These are phyloP conservation scores for Phaffia tasmanica DNA, from an alignment of 768 basidiomycete species.

Conservation along the genomic window DNA sequence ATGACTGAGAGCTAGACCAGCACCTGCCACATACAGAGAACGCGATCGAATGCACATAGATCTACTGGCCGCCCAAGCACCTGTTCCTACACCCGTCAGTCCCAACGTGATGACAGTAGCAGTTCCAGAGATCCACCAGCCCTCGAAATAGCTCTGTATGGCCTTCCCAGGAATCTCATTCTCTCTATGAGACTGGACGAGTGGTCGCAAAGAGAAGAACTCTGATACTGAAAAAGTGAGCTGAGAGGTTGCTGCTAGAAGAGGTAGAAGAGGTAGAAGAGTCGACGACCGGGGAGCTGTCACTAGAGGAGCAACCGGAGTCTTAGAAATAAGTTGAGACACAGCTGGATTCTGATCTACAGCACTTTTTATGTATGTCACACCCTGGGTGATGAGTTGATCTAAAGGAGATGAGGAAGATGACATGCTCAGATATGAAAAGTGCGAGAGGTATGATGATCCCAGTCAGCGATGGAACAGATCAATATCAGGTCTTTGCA, in stretches of 20 bases:
- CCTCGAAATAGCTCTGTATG: slow-evolving; percentile 9
- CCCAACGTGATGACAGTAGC: neutral
- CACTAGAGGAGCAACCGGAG: neutral
- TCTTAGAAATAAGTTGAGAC: neutral
- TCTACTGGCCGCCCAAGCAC: slow-evolving; percentile 4
- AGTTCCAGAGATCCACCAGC: slow-evolving; percentile 9
- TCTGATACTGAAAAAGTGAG: neutral
- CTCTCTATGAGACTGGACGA: neutral
- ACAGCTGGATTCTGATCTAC: neutral
- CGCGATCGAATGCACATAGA: neutral
- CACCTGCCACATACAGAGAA: neutral
- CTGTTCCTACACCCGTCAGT: neutral
- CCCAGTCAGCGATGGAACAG: no score
- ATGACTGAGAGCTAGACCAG: neutral
- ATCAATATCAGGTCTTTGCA: no score
- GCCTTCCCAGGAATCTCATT: slow-evolving; percentile 3
- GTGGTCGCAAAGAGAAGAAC: neutral
- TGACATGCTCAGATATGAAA: neutral
- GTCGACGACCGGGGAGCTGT: neutral
- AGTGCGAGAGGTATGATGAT: no score
- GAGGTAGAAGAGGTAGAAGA: neutral
- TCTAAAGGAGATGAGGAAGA: slow-evolving; percentile 3
- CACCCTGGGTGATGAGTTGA: slow-evolving; percentile 5
- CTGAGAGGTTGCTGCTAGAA: neutral
- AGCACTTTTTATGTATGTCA: neutral